Conservation (phyloP, 805 yeast species). For the Starmerella khaoyaiensis region DNA sequence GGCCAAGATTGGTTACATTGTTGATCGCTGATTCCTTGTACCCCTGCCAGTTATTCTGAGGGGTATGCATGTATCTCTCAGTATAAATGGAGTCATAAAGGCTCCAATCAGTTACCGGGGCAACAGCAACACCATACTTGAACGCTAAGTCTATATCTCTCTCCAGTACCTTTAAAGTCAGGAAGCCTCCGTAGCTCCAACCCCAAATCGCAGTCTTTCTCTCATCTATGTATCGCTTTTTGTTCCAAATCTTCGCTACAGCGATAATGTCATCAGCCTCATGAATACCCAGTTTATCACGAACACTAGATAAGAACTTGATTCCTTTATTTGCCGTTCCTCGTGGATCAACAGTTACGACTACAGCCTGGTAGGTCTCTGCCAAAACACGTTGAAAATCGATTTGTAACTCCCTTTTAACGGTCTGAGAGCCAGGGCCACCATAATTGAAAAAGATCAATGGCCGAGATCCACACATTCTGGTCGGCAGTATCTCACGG, state of each 20-base stretch:
- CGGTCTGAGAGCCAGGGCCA: conserved; percentile 89
- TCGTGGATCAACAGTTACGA: conserved; percentile 91
- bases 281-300: conserved; percentile 66
- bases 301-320: conserved; percentile 60
- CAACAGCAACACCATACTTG: conserved; percentile 86
- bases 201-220: conserved; percentile 82
- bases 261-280: conserved; percentile 80
- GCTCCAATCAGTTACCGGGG: conserved; percentile 94
- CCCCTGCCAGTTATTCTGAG: conserved; percentile 50
- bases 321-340: conserved; percentile 90
- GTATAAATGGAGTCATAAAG: conserved; percentile 88
- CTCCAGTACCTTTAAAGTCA: conserved; percentile 82
- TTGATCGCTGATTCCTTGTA: conserved; percentile 47
- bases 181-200: conserved; percentile 95
- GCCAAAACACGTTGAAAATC: conserved; percentile 66
- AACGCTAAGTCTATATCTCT: conserved; percentile 62
- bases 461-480: conserved; percentile 53
- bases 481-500: conserved; percentile 63
- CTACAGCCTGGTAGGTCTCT: conserved; percentile 65
- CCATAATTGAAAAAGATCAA: conserved; percentile 84
- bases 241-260: conserved; percentile 64
- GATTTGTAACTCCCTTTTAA: conserved; percentile 45
- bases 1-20: conserved; percentile 42
- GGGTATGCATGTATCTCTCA: conserved; percentile 85
- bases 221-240: conserved; percentile 50